Conservation (phyloP, 768 basidiomycete species). For the Amanita inopinata region DNA sequence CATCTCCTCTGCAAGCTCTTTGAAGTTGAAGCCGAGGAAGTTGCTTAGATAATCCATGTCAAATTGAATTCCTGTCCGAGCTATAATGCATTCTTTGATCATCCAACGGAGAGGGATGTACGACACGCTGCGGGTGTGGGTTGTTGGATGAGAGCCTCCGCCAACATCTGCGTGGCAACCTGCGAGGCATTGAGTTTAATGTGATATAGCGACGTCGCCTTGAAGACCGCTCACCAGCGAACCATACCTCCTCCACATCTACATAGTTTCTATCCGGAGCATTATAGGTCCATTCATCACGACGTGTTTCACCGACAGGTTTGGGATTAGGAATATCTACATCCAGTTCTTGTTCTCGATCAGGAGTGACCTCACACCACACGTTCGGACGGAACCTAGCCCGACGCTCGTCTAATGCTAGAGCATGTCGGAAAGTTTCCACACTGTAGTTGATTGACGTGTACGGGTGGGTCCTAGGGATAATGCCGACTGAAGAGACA, state of each 20-base stretch:
- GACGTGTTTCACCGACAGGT: background rate
- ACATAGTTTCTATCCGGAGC: conserved; percentile 14
- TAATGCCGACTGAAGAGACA: conserved; percentile 18
- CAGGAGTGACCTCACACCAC: conserved; percentile 15
- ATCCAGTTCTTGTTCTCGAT: conserved; percentile 17
- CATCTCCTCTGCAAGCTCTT: conserved; percentile 7
- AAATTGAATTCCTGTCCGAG: conserved; percentile 15
- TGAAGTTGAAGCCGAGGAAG: conserved; percentile 14
- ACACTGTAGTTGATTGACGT: conserved; percentile 17
- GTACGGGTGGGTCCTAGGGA: conserved; percentile 15
- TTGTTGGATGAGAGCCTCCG: conserved; percentile 17
- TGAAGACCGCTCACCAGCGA: conserved; percentile 12
- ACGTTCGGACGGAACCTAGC: conserved; percentile 17
- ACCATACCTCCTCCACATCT: conserved; percentile 20
- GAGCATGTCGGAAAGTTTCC: conserved; percentile 17
- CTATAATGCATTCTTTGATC: conserved; percentile 19
- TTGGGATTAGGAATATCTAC: conserved; percentile 13
- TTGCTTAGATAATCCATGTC: conserved; percentile 13
- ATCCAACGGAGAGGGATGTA: conserved; percentile 21
- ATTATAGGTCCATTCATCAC: conserved; percentile 14
- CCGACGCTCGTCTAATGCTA: conserved; percentile 17
- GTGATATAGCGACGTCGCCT: background rate
- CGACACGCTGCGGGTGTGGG: conserved; percentile 15
- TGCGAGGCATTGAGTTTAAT: conserved; percentile 1
- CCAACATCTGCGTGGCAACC: conserved; percentile 18